These are phyloP conservation scores for Pseudogymnoascus sp. DNA, from an alignment of 2,329 filamentous ascomycete species.

Conservation along the genomic window DNA sequence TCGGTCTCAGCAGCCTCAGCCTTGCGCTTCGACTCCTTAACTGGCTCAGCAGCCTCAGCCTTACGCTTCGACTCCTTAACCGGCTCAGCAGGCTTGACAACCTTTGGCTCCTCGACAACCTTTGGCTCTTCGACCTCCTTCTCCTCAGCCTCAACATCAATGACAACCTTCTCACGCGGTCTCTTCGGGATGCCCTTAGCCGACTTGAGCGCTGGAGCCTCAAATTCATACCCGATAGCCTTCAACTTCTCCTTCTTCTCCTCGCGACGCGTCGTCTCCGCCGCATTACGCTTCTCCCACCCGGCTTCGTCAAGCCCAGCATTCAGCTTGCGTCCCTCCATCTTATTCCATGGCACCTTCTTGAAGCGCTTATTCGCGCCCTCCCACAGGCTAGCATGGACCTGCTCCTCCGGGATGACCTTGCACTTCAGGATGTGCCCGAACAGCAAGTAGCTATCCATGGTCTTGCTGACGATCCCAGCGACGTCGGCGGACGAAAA, in stretches of 20 bases:
- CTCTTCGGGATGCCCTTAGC: slow-evolving; percentile 44
- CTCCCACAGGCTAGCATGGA: slow-evolving; percentile 79
- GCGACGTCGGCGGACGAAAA: slow-evolving; percentile 72
- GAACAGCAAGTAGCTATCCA: slow-evolving; percentile 96
- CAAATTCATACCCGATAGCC: slow-evolving; percentile 75
- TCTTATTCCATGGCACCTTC: slow-evolving; percentile 75
- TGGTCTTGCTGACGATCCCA: slow-evolving; percentile 85
- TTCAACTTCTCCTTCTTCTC: slow-evolving; percentile 66
- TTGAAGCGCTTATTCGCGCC: slow-evolving; percentile 88
- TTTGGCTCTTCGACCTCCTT: slow-evolving; percentile 28
- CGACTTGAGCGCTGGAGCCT: slow-evolving; percentile 61
- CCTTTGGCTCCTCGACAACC: slow-evolving; percentile 15
- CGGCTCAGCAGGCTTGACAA: slow-evolving; percentile 19
- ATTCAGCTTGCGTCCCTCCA: slow-evolving; percentile 67
- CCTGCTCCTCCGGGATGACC: slow-evolving; percentile 62
- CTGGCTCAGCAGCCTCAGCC: slow-evolving; percentile 26
- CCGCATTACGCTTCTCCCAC: slow-evolving; percentile 70
- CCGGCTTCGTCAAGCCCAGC: slow-evolving; percentile 61
- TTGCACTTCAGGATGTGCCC: slow-evolving; percentile 89
- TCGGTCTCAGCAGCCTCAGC: slow-evolving; percentile 20
- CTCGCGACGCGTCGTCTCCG: slow-evolving; percentile 61
- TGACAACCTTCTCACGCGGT: slow-evolving; percentile 20
- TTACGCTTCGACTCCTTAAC: slow-evolving; percentile 26
- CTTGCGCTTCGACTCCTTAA: slow-evolving; percentile 26
- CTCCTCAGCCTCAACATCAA: slow-evolving; percentile 22